Conservation (phyloP, 2,329 filamentous ascomycete species). For the Colletotrichum agaves region DNA sequence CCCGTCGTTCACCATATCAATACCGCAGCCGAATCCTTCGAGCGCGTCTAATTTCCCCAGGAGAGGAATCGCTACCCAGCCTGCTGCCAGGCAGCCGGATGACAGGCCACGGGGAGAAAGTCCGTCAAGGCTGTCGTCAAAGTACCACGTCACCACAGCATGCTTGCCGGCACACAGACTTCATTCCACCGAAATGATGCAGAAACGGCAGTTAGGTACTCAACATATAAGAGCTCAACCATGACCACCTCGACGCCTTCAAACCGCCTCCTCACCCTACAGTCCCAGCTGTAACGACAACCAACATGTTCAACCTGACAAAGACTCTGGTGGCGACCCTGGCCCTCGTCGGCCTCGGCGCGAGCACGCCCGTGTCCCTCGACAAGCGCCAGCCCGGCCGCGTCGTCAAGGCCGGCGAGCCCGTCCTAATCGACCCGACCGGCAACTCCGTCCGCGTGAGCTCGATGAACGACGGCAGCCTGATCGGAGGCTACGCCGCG, state of each 20-base stretch:
- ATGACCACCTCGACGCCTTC: neutral
- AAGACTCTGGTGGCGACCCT: constrained; percentile 7
- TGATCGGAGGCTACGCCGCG: constrained; percentile 46
- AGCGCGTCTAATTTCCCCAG: neutral
- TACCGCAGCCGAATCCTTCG: neutral
- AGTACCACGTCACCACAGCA: neutral
- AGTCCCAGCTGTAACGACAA: neutral
- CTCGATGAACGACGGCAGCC: constrained; percentile 41
- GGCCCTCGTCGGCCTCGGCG: constrained; percentile 14
- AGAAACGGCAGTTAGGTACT: neutral
- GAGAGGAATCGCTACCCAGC: neutral
- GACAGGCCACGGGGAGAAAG: neutral
- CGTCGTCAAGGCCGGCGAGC: constrained; percentile 35
- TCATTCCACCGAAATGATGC: neutral
- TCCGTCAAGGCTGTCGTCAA: neutral
- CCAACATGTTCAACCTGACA: constrained; percentile 13
- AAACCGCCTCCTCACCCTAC: neutral
- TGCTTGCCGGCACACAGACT: neutral
- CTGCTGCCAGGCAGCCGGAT: neutral
- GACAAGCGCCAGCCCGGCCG: constrained; percentile 15
- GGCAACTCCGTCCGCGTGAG: constrained; percentile 47
- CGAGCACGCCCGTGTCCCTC: constrained; percentile 15
- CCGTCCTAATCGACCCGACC: constrained; percentile 41
- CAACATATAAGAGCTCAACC: neutral
- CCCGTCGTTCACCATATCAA: neutral